Evolutionary conservation across 2,329 filamentous ascomycete species (phyloP).

Genomic region (Triangularia setosa): DNA sequence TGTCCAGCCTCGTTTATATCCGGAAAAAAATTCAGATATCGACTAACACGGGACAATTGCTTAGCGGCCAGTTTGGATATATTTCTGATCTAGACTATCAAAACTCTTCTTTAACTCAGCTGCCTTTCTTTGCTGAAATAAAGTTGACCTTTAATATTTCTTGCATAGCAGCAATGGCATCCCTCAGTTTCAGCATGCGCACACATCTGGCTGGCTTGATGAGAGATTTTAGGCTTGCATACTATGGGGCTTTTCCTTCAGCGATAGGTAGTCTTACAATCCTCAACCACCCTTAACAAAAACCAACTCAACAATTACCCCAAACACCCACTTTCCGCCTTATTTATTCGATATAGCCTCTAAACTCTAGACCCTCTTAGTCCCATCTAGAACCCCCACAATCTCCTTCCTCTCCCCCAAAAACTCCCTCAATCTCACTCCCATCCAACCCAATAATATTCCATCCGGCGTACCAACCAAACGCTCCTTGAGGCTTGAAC

Average conservation of each 20-base stretch:
- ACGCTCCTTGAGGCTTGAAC: conserved; percentile 45
- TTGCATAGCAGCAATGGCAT: neutral
- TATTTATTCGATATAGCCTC: neutral
- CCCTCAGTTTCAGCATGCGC: no score
- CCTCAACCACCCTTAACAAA: neutral
- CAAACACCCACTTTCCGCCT: neutral
- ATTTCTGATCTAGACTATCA: no score
- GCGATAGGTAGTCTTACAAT: neutral
- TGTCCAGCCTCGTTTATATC: no score
- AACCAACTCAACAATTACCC: neutral
- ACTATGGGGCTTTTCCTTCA: no score
- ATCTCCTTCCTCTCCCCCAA: conserved; percentile 6
- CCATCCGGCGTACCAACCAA: conserved; percentile 48
- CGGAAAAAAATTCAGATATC: no score
- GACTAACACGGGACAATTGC: no score
- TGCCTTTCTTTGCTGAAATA: no score
- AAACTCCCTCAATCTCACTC: conserved; percentile 11
- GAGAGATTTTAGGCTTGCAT: no score
- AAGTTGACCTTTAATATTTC: neutral
- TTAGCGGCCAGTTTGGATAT: no score
- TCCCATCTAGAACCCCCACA: neutral
- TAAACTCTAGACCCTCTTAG: neutral
- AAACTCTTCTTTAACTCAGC: no score
- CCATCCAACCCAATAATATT: conserved; percentile 40
- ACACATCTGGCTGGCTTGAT: no score